Evolutionary conservation across 2,329 filamentous ascomycete genomes (phyloP).

Genomic region (Colletotrichum sublineola): DNA sequence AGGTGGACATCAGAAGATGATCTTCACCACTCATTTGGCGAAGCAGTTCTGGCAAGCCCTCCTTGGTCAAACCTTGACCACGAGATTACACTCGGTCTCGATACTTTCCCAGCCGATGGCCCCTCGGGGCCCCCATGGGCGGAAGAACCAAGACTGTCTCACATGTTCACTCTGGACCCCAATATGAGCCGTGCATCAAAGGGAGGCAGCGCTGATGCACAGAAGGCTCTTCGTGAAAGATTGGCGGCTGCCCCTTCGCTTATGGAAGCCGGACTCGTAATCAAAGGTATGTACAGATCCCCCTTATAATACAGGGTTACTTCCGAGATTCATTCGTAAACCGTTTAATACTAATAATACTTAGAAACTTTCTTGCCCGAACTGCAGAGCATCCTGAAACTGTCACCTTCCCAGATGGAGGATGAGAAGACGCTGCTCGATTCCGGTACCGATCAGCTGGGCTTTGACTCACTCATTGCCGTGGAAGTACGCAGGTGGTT

Average conservation of each 20-base stretch:
- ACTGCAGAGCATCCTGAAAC: neutral
- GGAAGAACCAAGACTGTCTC: neutral
- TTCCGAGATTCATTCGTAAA: neutral
- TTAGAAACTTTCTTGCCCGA: neutral
- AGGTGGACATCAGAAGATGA: neutral
- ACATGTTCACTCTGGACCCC: neutral
- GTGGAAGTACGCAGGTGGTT: neutral
- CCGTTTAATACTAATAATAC: neutral
- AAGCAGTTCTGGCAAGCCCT: neutral
- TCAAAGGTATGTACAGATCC: neutral
- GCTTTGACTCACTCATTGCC: neutral
- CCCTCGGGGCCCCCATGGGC: neutral
- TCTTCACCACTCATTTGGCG: neutral
- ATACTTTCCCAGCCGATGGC: neutral
- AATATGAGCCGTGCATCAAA: neutral
- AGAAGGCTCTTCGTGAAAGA: neutral
- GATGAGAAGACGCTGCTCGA: neutral
- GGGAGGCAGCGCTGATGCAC: neutral
- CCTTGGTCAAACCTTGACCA: neutral
- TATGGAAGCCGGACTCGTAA: neutral
- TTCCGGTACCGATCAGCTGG: neutral
- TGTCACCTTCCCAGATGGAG: neutral
- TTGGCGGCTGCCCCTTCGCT: neutral
- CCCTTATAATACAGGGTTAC: neutral
- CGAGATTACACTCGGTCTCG: neutral